Base-by-base conservation (phyloP, 768 basidiomycete genomes). In the Termitomyces sp. region DNA sequence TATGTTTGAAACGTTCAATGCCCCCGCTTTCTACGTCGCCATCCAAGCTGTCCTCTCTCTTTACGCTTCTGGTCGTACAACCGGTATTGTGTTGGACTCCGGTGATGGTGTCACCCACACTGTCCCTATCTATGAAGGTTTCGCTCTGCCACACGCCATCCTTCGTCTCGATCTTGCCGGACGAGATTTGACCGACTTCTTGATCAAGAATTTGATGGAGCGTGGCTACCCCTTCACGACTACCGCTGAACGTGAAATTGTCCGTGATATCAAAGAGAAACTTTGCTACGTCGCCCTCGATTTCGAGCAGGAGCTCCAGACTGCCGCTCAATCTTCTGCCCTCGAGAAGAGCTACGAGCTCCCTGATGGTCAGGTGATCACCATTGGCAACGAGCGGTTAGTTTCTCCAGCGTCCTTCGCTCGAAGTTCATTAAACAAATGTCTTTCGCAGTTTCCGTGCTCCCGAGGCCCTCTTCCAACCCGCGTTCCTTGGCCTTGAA, bases 181-280 rank as follows among this genome's bases (percentile, higher is more conserved):
- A 63, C 89, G 95, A 74, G 95, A 97, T 72, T 74, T 97, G 71
- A 96, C 95, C 61, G 87, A 88, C 59, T 87, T 78, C 72, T 74
- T 94, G 66, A 83, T 88, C 82, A 92, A 93, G 79, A 86, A 88
- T 68, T 75, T 94, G 71, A 88, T 83, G 73, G 94, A 97, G 76
- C 87, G 95, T 69, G 95, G 95, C 12, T 95, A 97, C 75, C 82
- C 86, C 18, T 96, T 97, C 84, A 95, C 91, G 66, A 96, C 94
- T 63, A 89, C 92, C 13, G 93, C 92, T 40, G 93, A 94, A 77
- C 84, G 87, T 69, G 93, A 95, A 85, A 93, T 97, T 60, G 95
- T 96, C 66, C 83, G 95, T 60, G 95, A 96, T 74, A 95, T 97
- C 82, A 97, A 97, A 82, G 93, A 94, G 83, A 94, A 93, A 82